These are phyloP conservation scores for Logfia minima DNA, from an alignment of 129 eudicot species.

Conservation along the genomic window DNA sequence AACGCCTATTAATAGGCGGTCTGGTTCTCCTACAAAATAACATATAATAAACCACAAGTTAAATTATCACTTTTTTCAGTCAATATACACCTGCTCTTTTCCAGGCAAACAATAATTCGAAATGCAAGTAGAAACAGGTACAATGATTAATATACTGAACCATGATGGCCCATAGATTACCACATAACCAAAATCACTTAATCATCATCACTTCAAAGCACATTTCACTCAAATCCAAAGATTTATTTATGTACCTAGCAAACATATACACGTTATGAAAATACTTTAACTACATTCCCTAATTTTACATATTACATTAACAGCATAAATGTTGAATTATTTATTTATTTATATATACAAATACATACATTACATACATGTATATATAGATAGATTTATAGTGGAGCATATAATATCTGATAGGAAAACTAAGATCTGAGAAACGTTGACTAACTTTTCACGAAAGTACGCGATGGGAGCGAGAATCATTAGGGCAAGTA, in stretches of 20 bases:
- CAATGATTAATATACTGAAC: neutral
- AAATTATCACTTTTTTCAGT: neutral
- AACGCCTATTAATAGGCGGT: constrained; percentile 65
- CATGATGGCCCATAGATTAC: neutral
- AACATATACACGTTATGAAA: neutral
- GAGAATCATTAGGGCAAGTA: constrained; percentile 72
- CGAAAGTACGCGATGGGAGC: constrained; percentile 77
- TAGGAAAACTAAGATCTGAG: constrained; percentile 10
- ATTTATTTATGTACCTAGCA: too few relatives aligned
- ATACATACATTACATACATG: neutral
- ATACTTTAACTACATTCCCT: neutral
- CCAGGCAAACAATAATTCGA: neutral
- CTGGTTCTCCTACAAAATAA: constrained; percentile 61
- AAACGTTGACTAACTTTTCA: constrained; percentile 54
- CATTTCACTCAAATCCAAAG: neutral
- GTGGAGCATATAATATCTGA: neutral
- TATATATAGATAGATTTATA: too few relatives aligned
- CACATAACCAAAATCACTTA: neutral
- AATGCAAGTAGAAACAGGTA: neutral
- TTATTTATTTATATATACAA: neutral
- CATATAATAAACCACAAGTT: constrained; percentile 7
- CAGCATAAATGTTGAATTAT: neutral
- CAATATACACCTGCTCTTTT: neutral
- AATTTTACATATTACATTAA: neutral
- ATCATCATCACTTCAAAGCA: neutral